phyloP scores from a whole-genome alignment of 805 yeast genomes.

The Wickerhamiella allomyrinae region DNA sequence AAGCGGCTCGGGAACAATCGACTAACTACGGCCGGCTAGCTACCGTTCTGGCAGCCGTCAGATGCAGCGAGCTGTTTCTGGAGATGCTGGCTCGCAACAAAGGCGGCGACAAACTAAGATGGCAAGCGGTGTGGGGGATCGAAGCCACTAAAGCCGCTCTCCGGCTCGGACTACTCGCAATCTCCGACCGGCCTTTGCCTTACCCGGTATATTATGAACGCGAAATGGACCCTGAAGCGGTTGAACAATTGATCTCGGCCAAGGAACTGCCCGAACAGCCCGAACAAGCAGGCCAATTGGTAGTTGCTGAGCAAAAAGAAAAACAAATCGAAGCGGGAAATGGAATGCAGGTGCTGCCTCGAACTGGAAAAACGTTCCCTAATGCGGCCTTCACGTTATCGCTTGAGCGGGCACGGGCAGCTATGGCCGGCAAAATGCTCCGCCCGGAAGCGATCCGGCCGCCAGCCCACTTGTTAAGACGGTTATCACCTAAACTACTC shows the following conservation, averaged over 20 bases:
- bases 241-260: conserved; percentile 11
- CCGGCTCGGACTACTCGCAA: conserved; percentile 21
- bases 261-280: neutral
- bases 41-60: conserved; percentile 20
- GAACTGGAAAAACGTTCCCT: conserved; percentile 16
- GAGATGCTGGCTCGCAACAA: conserved; percentile 25
- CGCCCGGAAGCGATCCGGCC: conserved; percentile 23
- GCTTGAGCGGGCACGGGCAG: conserved; percentile 9
- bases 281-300: too few species aligned
- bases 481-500: conserved; percentile 14
- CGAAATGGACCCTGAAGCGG: conserved; percentile 24
- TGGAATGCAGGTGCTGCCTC: conserved; percentile 16
- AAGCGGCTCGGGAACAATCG: conserved; percentile 10
- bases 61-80: conserved; percentile 25
- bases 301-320: neutral
- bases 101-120: conserved; percentile 19
- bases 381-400: conserved; percentile 11
- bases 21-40: conserved; percentile 21
- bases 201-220: conserved; percentile 23
- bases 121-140: conserved; percentile 21
- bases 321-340: neutral
- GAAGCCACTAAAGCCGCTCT: conserved; percentile 23
- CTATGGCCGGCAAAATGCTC: conserved; percentile 19
- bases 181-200: conserved; percentile 21
- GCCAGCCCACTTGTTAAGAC: conserved; percentile 22